Percentiles rank a stretch among this genome's conserved stretches.
Evolutionary conservation across 2,329 filamentous ascomycete species (phyloP).

Genomic region (Trichophyton mentagrophytes): DNA sequence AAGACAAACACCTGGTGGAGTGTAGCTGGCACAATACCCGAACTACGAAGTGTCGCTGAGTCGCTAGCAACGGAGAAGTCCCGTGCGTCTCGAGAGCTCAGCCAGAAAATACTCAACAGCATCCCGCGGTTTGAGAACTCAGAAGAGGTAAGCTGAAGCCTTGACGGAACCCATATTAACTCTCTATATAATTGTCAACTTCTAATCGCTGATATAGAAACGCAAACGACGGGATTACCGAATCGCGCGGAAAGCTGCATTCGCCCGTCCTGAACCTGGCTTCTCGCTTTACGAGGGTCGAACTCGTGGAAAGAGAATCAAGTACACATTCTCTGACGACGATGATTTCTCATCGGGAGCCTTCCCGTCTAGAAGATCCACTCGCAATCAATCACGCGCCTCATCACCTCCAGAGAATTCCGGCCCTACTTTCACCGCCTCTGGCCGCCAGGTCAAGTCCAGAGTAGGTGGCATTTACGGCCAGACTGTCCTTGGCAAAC

Average conservation of each 20-base stretch:
- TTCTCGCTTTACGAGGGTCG: constrained; percentile 93
- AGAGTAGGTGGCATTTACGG: constrained; percentile 44
- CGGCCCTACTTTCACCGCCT: constrained; percentile 60
- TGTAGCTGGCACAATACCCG: constrained; percentile 79
- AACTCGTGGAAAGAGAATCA: constrained; percentile 88
- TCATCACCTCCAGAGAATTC: constrained; percentile 58
- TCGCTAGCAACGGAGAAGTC: constrained; percentile 71
- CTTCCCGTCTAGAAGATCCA: constrained; percentile 52
- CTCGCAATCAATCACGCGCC: constrained; percentile 53
- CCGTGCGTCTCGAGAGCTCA: constrained; percentile 64
- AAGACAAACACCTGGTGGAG: constrained; percentile 80
- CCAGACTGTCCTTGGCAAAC: constrained; percentile 44
- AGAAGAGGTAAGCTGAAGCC: constrained; percentile 56
- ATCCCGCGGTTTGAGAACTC: constrained; percentile 85
- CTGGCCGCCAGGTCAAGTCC: constrained; percentile 63
- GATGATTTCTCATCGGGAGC: constrained; percentile 53
- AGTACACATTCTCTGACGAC: constrained; percentile 90
- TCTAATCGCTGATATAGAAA: constrained; percentile 46
- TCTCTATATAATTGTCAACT: background rate
- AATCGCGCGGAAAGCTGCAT: constrained; percentile 70
- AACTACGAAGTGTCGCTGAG: constrained; percentile 60
- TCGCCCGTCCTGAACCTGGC: constrained; percentile 73
- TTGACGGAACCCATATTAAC: too few species aligned
- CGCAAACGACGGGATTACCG: constrained; percentile 87
- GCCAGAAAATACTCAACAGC: constrained; percentile 63